These are phyloP conservation scores for Zygosaccharomyces sapae DNA, from an alignment of 1,139 yeast species.

Conservation along the genomic window DNA sequence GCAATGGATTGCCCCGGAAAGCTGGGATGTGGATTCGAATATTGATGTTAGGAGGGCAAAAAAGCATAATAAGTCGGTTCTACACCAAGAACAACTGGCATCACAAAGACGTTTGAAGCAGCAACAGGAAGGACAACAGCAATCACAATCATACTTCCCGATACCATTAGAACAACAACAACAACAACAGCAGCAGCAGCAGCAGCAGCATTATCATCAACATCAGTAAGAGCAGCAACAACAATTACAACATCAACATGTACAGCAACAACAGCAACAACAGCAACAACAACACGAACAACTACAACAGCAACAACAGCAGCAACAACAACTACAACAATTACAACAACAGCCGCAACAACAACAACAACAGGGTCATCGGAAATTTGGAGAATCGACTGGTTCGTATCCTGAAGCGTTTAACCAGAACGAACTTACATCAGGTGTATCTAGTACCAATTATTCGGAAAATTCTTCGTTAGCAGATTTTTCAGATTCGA, in stretches of 20 bases:
- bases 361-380: too few relatives aligned
- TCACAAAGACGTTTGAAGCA: background rate
- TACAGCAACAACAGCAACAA: too few relatives aligned
- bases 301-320: too few relatives aligned
- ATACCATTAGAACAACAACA: too few relatives aligned
- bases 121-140: background rate
- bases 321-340: too few relatives aligned
- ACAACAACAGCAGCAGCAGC: too few relatives aligned
- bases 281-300: too few relatives aligned
- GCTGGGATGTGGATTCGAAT: constrained; percentile 66
- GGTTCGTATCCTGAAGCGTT: background rate
- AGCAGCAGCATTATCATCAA: too few relatives aligned
- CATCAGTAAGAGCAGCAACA: too few relatives aligned
- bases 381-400: background rate
- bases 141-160: too few relatives aligned
- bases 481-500: constrained; percentile 3
- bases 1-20: constrained; percentile 68
- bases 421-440: background rate
- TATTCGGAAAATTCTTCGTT: constrained; percentile 3
- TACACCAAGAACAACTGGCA: constrained; percentile 13
- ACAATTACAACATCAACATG: too few relatives aligned
- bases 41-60: constrained; percentile 14
- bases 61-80: constrained; percentile 6
- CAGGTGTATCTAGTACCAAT: constrained; percentile 8
- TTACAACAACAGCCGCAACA: too few relatives aligned